These are phyloP conservation scores for Spathaspora passalidarum DNA, from an alignment of 805 yeast species.

Conservation along the genomic window DNA sequence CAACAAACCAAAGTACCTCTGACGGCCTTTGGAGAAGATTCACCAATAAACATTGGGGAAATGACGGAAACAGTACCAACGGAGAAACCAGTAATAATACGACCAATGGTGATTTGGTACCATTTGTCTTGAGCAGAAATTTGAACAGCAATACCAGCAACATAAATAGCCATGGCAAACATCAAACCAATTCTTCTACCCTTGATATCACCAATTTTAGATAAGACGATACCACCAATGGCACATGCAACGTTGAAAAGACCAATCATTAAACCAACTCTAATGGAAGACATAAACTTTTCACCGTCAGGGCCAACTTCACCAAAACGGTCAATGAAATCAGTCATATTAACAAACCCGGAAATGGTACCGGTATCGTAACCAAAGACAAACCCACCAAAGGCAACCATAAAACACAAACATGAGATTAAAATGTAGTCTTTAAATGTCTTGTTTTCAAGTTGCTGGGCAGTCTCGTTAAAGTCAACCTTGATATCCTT, in stretches of 20 bases:
- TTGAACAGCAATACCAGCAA: conserved; percentile 61
- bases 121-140: conserved; percentile 52
- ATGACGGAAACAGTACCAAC: conserved; percentile 71
- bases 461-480: conserved; percentile 1
- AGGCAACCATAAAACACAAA: conserved; percentile 58
- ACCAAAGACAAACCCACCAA: conserved; percentile 77
- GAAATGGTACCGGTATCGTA: conserved; percentile 80
- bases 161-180: conserved; percentile 52
- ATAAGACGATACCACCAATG: conserved; percentile 61
- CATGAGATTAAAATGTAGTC: conserved; percentile 33
- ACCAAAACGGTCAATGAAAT: conserved; percentile 55
- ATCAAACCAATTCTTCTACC: conserved; percentile 62
- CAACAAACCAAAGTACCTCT: conserved; percentile 72
- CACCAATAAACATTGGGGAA: conserved; percentile 65
- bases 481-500: conserved; percentile 18
- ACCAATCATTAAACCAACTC: conserved; percentile 52
- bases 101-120: conserved; percentile 64
- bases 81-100: conserved; percentile 66
- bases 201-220: conserved; percentile 53
- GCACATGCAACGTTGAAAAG: conserved; percentile 71
- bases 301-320: conserved; percentile 37
- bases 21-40: conserved; percentile 64
- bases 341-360: conserved; percentile 65
- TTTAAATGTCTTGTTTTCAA: conserved; percentile 26
- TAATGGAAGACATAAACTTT: conserved; percentile 39